Conservation (phyloP, 1,139 yeast species). For the Pichia norvegensis region DNA sequence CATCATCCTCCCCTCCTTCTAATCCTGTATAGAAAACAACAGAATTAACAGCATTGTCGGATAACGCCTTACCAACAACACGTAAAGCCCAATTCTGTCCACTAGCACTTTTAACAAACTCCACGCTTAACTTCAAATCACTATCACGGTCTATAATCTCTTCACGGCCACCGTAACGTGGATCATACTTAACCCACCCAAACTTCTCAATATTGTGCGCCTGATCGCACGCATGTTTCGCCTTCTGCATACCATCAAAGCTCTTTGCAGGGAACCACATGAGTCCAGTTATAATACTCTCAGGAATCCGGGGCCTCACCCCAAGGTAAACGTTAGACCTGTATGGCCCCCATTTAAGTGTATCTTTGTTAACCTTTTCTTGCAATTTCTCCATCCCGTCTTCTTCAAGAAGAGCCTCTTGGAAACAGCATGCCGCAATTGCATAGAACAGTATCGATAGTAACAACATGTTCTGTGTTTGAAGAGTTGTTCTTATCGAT, state of each 20-base stretch:
- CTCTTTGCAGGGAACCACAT: slow-evolving; percentile 81
- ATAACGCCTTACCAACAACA: slow-evolving; percentile 53
- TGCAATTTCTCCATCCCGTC: slow-evolving; percentile 19
- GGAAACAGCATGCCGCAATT: neutral
- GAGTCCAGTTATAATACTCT: slow-evolving; percentile 70
- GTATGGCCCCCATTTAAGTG: slow-evolving; percentile 87
- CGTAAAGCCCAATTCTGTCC: slow-evolving; percentile 70
- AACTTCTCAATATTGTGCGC: slow-evolving; percentile 64
- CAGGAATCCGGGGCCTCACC: slow-evolving; percentile 70
- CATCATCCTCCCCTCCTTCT: slow-evolving; percentile 47
- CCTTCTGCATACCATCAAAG: slow-evolving; percentile 45
- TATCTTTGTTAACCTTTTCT: slow-evolving; percentile 31
- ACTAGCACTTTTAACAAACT: slow-evolving; percentile 66
- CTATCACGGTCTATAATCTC: slow-evolving; percentile 60
- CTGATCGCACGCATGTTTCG: slow-evolving; percentile 81
- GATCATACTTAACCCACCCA: slow-evolving; percentile 84
- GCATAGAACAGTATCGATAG: neutral
- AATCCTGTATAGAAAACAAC: slow-evolving; percentile 73
- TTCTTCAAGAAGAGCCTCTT: slow-evolving; percentile 2
- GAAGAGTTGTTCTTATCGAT: too few species aligned
- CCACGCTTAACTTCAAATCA: slow-evolving; percentile 56
- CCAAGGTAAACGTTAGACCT: slow-evolving; percentile 84
- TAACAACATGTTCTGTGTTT: neutral
- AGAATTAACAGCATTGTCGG: slow-evolving; percentile 46
- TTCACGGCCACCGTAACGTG: slow-evolving; percentile 81